These are phyloP conservation scores for Cladophialophora carrionii DNA, from an alignment of 2,329 filamentous ascomycete species.

Conservation along the genomic window DNA sequence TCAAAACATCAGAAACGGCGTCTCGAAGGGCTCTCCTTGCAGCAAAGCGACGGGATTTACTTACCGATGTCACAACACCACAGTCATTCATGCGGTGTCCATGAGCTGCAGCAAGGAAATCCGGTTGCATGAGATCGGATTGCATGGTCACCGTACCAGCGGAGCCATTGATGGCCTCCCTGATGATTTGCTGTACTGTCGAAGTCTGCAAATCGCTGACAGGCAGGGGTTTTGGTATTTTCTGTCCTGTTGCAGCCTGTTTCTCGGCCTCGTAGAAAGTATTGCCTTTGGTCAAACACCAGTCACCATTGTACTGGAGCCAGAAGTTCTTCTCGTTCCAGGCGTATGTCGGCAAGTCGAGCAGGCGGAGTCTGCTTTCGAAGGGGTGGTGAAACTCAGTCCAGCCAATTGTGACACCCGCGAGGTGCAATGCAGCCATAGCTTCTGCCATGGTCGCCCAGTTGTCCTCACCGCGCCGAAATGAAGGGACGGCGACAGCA, in stretches of 20 bases:
- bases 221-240: background rate
- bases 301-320: conserved; percentile 51
- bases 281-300: conserved; percentile 48
- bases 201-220: conserved; percentile 15
- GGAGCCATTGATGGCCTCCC: conserved; percentile 41
- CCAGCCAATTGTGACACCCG: conserved; percentile 69
- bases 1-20: background rate
- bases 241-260: background rate
- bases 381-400: conserved; percentile 70
- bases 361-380: conserved; percentile 58
- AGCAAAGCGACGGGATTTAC: conserved; percentile 27
- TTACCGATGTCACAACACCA: conserved; percentile 52
- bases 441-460: conserved; percentile 67
- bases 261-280: background rate
- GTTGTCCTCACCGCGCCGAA: conserved; percentile 64
- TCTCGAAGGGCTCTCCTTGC: background rate
- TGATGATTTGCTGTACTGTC: conserved; percentile 42
- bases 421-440: conserved; percentile 63
- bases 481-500: conserved; percentile 59
- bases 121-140: conserved; percentile 48
- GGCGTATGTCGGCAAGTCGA: conserved; percentile 66
- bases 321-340: conserved; percentile 73
- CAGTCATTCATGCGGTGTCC: conserved; percentile 52
- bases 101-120: conserved; percentile 45
- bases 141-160: conserved; percentile 43